Evolutionary conservation across 768 basidiomycete genomes (phyloP).

Genomic region (Trametopsis cervina): DNA sequence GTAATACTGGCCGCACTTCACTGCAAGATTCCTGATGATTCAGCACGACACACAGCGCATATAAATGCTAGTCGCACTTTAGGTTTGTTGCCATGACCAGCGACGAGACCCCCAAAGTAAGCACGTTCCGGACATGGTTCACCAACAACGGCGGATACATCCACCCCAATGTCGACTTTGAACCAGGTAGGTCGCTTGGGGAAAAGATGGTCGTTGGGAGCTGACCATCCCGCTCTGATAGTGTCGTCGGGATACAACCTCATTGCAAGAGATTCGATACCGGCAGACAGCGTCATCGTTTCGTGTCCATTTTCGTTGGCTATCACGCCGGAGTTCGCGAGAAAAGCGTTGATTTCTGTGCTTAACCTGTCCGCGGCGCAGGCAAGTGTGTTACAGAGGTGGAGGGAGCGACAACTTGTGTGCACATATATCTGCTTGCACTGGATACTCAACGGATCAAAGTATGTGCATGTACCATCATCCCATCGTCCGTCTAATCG

Average conservation of each 20-base stretch:
- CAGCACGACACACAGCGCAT: no score
- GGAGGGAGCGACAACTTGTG: conserved; percentile 64
- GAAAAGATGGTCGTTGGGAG: conserved; percentile 2
- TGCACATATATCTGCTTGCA: conserved; percentile 63
- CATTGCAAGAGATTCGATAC: conserved; percentile 41
- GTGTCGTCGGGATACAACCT: conserved; percentile 38
- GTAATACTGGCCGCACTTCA: no score
- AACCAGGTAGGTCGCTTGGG: conserved; percentile 33
- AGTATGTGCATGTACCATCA: conserved; percentile 10
- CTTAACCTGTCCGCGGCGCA: conserved; percentile 29
- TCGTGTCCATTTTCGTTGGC: conserved; percentile 62
- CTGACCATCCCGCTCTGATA: conserved; percentile 3
- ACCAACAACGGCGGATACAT: conserved; percentile 41
- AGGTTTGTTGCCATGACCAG: not conserved
- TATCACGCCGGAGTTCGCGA: conserved; percentile 49
- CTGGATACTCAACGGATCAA: conserved; percentile 39
- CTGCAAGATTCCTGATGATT: no score
- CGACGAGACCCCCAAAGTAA: conserved; percentile 5
- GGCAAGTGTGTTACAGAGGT: conserved; percentile 22
- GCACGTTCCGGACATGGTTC: conserved; percentile 46
- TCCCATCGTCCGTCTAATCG: conserved; percentile 7
- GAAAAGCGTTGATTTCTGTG: conserved; percentile 34
- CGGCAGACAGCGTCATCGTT: conserved; percentile 47
- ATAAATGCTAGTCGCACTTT: no score
- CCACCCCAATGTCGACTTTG: conserved; percentile 37